Percentiles rank a stretch among this genome's conserved stretches.
Conservation (phyloP, 1,139 yeast genomes). For the Geotrichum aggregatum region DNA sequence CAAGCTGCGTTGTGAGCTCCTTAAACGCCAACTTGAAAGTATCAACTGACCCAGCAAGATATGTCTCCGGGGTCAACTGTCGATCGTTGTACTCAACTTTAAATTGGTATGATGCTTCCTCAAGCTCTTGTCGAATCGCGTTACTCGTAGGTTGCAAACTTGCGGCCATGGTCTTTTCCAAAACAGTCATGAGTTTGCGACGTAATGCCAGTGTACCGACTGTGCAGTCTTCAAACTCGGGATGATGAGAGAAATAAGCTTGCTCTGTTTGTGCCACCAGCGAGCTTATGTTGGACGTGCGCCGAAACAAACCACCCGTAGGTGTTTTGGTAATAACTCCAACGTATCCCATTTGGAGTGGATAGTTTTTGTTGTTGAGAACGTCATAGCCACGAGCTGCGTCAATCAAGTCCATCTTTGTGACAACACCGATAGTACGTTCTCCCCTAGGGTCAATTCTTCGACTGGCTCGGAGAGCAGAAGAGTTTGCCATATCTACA, state of each 20-base stretch:
- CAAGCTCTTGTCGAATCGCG: slow-evolving; percentile 83
- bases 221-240: slow-evolving; percentile 61
- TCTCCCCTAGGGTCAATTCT: slow-evolving; percentile 91
- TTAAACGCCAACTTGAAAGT: slow-evolving; percentile 80
- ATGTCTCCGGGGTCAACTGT: slow-evolving; percentile 86
- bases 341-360: slow-evolving; percentile 92
- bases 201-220: slow-evolving; percentile 76
- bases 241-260: slow-evolving; percentile 51
- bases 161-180: slow-evolving; percentile 87
- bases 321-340: slow-evolving; percentile 91
- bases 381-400: slow-evolving; percentile 67
- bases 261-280: slow-evolving; percentile 45
- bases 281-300: slow-evolving; percentile 31
- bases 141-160: slow-evolving; percentile 84
- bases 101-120: slow-evolving; percentile 87
- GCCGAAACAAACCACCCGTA: slow-evolving; percentile 36
- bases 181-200: slow-evolving; percentile 74
- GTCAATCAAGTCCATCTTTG: slow-evolving; percentile 85
- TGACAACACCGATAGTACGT: slow-evolving; percentile 91
- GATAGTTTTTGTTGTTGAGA: slow-evolving; percentile 74
- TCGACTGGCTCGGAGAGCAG: slow-evolving; percentile 90
- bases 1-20: slow-evolving; percentile 77
- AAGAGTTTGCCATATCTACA: slow-evolving; percentile 93
- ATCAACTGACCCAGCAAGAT: slow-evolving; percentile 88
- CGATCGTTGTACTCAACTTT: slow-evolving; percentile 96